A percentile compares a stretch with the other conserved stretches of the same genome.
These are phyloP conservation scores for Collybiopsis confluens DNA, from an alignment of 768 basidiomycete species.

Conservation along the genomic window DNA sequence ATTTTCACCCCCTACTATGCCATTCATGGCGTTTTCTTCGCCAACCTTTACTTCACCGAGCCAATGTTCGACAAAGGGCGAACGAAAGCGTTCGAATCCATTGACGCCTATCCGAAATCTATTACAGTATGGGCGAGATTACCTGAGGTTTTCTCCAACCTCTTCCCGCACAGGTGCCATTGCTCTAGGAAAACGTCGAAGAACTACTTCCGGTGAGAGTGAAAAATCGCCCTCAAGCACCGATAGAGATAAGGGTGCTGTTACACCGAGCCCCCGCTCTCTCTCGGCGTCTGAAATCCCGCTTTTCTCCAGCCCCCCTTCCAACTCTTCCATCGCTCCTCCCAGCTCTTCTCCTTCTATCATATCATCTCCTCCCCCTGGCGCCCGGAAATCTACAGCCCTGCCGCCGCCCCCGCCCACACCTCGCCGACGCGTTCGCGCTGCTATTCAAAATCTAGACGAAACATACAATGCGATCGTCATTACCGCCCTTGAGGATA, in stretches of 20 bases:
- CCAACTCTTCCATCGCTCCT: background rate
- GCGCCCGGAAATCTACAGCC: too few species aligned
- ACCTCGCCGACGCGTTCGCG: slow-evolving; percentile 14
- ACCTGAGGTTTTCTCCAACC: background rate
- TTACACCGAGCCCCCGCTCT: background rate
- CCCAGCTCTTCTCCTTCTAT: background rate
- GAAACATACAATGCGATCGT: slow-evolving; percentile 51
- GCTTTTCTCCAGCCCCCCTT: background rate
- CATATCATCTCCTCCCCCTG: background rate
- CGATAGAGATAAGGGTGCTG: background rate
- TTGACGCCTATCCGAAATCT: slow-evolving; percentile 1
- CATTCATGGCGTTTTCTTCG: background rate
- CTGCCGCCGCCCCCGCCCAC: background rate
- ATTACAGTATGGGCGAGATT: background rate
- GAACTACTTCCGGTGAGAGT: background rate
- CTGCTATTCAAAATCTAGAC: slow-evolving; percentile 61
- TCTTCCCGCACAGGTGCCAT: background rate
- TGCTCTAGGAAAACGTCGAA: slow-evolving; percentile 2
- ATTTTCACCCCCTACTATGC: too few species aligned
- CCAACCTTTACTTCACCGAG: background rate
- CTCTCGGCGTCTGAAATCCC: background rate
- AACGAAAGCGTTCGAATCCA: background rate
- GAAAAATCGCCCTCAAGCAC: background rate
- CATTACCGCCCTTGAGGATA: slow-evolving; percentile 52
- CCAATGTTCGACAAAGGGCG: background rate